phyloP scores from a whole-genome alignment of 2,329 filamentous ascomycete species.

The Aspergillus sp. region DNA sequence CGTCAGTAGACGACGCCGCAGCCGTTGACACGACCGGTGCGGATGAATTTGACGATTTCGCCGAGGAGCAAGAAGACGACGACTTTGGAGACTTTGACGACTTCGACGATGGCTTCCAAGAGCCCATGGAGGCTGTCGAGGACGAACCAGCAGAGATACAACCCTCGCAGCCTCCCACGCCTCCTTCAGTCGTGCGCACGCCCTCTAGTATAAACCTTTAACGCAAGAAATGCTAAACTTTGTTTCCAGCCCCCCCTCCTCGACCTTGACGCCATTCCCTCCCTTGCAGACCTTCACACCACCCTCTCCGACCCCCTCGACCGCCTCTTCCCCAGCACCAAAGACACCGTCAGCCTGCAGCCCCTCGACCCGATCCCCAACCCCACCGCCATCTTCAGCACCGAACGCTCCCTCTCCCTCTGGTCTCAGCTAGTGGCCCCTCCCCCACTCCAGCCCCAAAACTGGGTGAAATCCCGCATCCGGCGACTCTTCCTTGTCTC shows the following conservation, averaged over 20 bases:
- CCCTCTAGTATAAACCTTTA: background rate
- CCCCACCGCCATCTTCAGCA: constrained; percentile 69
- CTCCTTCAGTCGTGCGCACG: constrained; percentile 49
- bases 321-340: constrained; percentile 47
- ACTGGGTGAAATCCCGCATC: constrained; percentile 96
- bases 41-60: constrained; percentile 58
- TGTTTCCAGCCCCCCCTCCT: constrained; percentile 39
- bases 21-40: constrained; percentile 70
- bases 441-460: constrained; percentile 89
- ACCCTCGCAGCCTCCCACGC: constrained; percentile 33
- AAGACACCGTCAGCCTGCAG: constrained; percentile 37
- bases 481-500: constrained; percentile 93
- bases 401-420: constrained; percentile 81
- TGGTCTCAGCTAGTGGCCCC: constrained; percentile 97
- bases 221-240: constrained; percentile 4
- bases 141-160: constrained; percentile 22
- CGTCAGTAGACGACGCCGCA: constrained; percentile 41
- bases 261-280: constrained; percentile 59
- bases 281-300: constrained; percentile 44
- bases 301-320: constrained; percentile 45
- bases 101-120: constrained; percentile 68
- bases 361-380: constrained; percentile 44
- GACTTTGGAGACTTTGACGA: constrained; percentile 71
- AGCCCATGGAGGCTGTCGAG: constrained; percentile 36
- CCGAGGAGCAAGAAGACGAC: constrained; percentile 55